phyloP scores from a whole-genome alignment of 345 rosid species.

The Eucalyptus erythrocorys region DNA sequence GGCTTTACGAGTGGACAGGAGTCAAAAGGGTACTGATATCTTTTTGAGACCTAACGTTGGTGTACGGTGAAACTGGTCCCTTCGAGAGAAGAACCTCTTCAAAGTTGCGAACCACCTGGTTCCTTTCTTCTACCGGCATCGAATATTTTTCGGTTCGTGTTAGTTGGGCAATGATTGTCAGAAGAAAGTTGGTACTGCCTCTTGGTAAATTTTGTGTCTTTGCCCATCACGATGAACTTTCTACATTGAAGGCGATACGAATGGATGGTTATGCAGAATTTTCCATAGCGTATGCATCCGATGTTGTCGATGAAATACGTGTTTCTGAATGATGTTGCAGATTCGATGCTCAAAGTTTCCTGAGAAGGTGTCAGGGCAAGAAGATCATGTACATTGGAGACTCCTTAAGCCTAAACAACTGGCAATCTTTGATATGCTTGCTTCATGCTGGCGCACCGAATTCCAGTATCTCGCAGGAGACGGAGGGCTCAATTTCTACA shows the following conservation, averaged over 20 bases:
- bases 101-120: neutral
- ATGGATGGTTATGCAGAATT: neutral
- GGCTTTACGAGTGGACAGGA: neutral
- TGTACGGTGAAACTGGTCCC: neutral
- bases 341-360: constrained; percentile 33
- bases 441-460: constrained; percentile 43
- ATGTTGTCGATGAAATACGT: neutral
- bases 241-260: neutral
- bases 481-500: neutral
- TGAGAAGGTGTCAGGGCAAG: constrained; percentile 27
- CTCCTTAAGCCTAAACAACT: constrained; percentile 48
- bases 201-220: neutral
- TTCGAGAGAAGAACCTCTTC: neutral
- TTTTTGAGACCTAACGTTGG: neutral
- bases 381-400: constrained; percentile 57
- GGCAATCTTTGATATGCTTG: constrained; percentile 45
- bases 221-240: neutral
- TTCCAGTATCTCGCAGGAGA: constrained; percentile 7
- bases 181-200: neutral
- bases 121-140: neutral
- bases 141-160: neutral
- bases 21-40: neutral
- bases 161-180: neutral
- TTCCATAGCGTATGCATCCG: neutral
- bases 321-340: constrained; percentile 10